Evolutionary conservation across 805 yeast species (phyloP), one percentile per base, ranked within the genome.

Genomic region (Monosporozyma aerobia): DNA sequence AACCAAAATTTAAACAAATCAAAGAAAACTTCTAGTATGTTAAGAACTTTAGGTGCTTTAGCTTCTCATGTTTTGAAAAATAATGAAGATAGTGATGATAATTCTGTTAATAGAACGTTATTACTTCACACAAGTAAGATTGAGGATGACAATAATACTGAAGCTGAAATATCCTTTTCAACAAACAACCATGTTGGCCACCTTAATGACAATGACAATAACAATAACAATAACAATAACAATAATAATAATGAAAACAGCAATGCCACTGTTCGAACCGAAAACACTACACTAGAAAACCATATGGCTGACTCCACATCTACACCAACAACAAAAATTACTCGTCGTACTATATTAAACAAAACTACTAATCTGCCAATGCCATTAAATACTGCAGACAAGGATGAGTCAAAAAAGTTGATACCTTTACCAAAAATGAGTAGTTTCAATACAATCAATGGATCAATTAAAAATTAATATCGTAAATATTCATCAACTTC

Each of bases 21-120:
- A 19, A 51, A 47, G 27, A 50, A 49, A 27, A 49, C 50, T 19
- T 43, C 55, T 9, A 51, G 61, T 43, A 74, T 75, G 69, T 56
- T 80, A 47, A 76, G 74, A 45, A 77, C 83, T 0, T 65, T 80
- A 47, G 84, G 82, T 13, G 63, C 77, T 53, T 65, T 80, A 51
- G 84, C 84, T 3, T 72, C 79, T 44, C 83, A 79, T 56, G 81
- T 77, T 0, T 60, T 78, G 33, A 27, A 43, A 23, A 70, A 71
- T 45, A 76, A 73, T 51, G 57, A 54, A 10, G 27, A 44, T n/a
- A 47, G 56, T 1, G 59, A 51, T 44, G 57, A 54, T 41, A 51
- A 22, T 5, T 54, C 59, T 3, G 49, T 52, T 1, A 54, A 54
- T 44, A 53, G 54, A 44, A 57, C 59, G 5, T 44, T 53, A 14